phyloP scores from a whole-genome alignment of 108 stramenopile species.

The Skeletonema tropicum region DNA sequence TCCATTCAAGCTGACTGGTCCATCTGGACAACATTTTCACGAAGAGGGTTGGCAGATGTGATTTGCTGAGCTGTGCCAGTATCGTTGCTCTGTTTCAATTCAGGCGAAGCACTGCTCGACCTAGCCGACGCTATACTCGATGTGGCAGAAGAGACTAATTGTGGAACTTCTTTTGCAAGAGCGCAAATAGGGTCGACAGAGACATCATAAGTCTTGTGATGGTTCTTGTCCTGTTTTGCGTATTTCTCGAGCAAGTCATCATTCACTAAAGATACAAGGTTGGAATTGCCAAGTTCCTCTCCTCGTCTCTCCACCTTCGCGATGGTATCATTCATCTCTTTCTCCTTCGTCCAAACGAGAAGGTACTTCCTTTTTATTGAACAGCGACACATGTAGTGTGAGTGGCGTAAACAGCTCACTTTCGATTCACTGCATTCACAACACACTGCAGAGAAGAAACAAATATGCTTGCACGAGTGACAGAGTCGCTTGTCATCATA shows the following conservation, averaged over 20 bases:
- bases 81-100: background rate
- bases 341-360: conserved; percentile 73
- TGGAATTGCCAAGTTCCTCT: conserved; percentile 41
- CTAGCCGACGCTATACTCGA: conserved; percentile 1
- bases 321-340: conserved; percentile 67
- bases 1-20: background rate
- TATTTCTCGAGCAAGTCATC: conserved; percentile 15
- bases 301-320: conserved; percentile 58
- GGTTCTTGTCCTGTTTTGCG: conserved; percentile 17
- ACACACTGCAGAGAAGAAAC: conserved; percentile 93
- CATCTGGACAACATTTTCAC: background rate
- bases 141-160: conserved; percentile 25
- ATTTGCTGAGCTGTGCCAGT: background rate
- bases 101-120: conserved; percentile 3
- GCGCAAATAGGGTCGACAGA: conserved; percentile 32
- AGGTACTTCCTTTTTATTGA: conserved; percentile 71
- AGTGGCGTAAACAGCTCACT: conserved; percentile 89
- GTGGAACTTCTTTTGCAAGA: conserved; percentile 28
- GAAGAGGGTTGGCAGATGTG: background rate
- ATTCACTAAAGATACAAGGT: conserved; percentile 2
- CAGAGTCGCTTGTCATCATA: conserved; percentile 94
- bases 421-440: conserved; percentile 90
- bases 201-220: conserved; percentile 36
- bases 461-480: conserved; percentile 89
- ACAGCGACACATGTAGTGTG: conserved; percentile 89